Evolutionary conservation across 2,329 filamentous ascomycete genomes (phyloP), one percentile per base, ranked within the genome.

Genomic region (Apiospora saccharicola): DNA sequence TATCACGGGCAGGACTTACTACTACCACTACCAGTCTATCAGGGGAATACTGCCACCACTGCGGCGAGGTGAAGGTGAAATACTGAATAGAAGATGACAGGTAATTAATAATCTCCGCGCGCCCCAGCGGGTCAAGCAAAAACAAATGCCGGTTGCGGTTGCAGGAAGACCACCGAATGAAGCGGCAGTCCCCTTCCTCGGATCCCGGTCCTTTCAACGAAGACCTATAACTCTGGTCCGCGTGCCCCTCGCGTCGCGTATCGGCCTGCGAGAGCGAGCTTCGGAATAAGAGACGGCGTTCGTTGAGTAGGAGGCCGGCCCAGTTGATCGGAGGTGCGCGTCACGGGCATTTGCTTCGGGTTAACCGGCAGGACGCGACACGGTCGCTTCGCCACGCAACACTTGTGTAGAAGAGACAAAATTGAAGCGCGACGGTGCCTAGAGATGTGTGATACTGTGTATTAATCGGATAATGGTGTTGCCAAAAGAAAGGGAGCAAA

Each of bases 201-300:
- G 71, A 71, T 71, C 71, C 71, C 71, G 47, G 41, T 71, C 71
- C 71, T 71, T 71, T 71, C 71, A 68, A 61, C 71, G 37, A 71
- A 49, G 67, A 43, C 37, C 44, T 68, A 12, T 24, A 8, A 41
- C 16, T 71, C 70, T 34, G 14, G 13, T 22, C 51, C 51, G 30
- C 51, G 51, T 26, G 51, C 51, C 16, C 16, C 14, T 34, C 26
- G 19, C 51, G 51, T 19, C 51, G 14, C 51, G 14, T 16, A 30
- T 57, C 16, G 19, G 46, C 19, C 46, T 10, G 19, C 19, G 46
- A n/a, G 6, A 47, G 46, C 19, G 24, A 30, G 51, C 26, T 14
- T 22, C 19, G 19, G 19, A 41, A 37, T 43, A 61, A 10, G 34
- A 46, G 47, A 61, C 47, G 37, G 67, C 24, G 64, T 69, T 71